Evolutionary conservation across 2,329 filamentous ascomycete species (phyloP), one percentile per base, ranked within the genome.

Genomic region (Aspergillus japonicus): DNA sequence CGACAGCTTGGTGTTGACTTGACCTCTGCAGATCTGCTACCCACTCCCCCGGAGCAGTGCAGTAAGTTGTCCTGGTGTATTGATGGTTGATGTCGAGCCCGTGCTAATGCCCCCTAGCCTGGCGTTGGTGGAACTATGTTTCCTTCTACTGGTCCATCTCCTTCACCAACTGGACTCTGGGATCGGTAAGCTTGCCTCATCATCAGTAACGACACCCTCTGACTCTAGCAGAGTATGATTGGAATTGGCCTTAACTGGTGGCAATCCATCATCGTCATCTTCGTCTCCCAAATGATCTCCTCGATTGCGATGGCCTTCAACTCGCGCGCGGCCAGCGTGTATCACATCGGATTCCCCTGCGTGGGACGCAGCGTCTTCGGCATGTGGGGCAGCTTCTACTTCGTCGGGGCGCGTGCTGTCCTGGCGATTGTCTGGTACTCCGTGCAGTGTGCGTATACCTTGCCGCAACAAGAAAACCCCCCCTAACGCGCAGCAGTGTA

Each of bases 241-340:
- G 53, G 53, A n/a, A 47, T 55, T 31, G 53, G 53, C 11, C 42
- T 55, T 7, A 55, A 55, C 21, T 61, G 59, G 59, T 61, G 59
- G 59, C 56, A 61, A 42, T 44, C 51, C 11, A 44, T 61, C 54
- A 47, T 81, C 10, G 76, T 79, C 48, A 80, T 80, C 61, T 80
- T 81, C 62, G 68, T 76, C 42, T 76, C 74, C 35, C 77, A 79
- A 60, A 31, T 75, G 52, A 78, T 81, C 62, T 74, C 71, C 7
- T 78, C 76, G 11, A 64, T 78, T 47, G 77, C 77, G 50, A 79
- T 79, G 73, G 74, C 76, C 57, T 77, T 80, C 69, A 81, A 81
- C 67, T 77, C 76, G 16, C 72, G 78, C 48, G 75, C 72, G 52
- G 77, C 78, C 3, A 73, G 68, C 16, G 71, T 75, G 12, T 80